Conservation (phyloP, 805 yeast genomes). For the Brettanomyces bruxellensis region DNA sequence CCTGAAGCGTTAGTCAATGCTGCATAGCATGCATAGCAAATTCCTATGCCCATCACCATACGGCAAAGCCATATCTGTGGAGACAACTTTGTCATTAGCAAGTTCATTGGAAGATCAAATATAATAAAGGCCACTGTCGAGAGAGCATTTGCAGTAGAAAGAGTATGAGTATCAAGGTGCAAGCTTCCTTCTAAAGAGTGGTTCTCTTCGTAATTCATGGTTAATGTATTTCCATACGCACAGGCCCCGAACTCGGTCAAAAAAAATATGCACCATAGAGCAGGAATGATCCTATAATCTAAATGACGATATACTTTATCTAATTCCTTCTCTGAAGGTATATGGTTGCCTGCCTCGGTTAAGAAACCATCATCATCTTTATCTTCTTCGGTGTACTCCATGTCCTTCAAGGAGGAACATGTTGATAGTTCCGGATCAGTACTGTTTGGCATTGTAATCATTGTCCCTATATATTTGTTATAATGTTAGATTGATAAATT, state of each 20-base stretch:
- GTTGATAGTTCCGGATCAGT: no score
- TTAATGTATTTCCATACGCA: conserved; percentile 72
- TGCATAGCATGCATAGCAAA: conserved; percentile 67
- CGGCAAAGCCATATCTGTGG: conserved; percentile 83
- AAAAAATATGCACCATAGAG: conserved; percentile 72
- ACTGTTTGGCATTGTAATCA: no score
- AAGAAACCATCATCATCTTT: no score
- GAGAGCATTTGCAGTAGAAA: conserved; percentile 69
- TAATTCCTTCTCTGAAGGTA: conserved; percentile 26
- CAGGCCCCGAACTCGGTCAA: conserved; percentile 69
- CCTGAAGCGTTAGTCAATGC: conserved; percentile 50
- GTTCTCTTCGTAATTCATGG: conserved; percentile 58
- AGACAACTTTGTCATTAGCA: conserved; percentile 68
- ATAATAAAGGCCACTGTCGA: conserved; percentile 77
- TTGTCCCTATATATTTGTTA: no score
- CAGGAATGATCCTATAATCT: conserved; percentile 70
- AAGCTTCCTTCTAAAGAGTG: conserved; percentile 54
- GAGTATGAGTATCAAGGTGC: conserved; percentile 43
- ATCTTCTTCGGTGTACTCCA: no score
- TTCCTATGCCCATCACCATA: conserved; percentile 67
- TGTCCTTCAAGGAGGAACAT: no score
- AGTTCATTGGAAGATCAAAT: conserved; percentile 84
- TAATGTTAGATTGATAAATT: no score
- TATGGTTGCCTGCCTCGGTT: no score
- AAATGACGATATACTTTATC: conserved; percentile 52